Base-by-base conservation (phyloP, 768 basidiomycete genomes). In the Hypholoma fasciculare region DNA sequence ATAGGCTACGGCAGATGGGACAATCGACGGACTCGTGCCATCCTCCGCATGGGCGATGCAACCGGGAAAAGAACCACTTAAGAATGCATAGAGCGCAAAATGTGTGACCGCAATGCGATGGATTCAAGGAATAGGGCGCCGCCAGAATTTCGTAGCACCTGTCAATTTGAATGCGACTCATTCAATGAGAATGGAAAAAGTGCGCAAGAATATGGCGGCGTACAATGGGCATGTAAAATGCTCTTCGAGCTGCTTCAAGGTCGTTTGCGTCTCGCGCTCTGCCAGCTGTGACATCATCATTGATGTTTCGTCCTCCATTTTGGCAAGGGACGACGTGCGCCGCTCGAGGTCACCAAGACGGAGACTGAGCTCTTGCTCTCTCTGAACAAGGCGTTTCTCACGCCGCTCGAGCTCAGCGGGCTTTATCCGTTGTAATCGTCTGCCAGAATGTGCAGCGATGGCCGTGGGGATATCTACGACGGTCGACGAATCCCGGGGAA, bases 11-110 rank as follows among this genome's bases (percentile, higher is more conserved):
- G 69, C 87, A 89, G 57, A 88, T 77, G 37, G 87, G 88, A 69
- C 86, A 89, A 62, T 85, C 82, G 43, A 88, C 84, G 12, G 79
- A 67, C 63, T 86, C 82, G 60, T 88, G 88, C 88, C 88, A 90
- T 34, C 75, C 74, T 27, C 86, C 86, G 65, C 88, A 89, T 0
- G 74, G 75, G 48, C 73, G 74, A 70, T 89, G 87, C 27, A 88
- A 71, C 49, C 82, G 82, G 64, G 86, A 84, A 74, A 88, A 88
- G 71, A 84, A 83, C 84, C 86, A 87, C 65, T 82, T 83, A 30
- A 89, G 69, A 59, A 87, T 84, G 70, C 86, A 88, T 49, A 84
- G 71, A 30, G 83, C 82, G 66, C 86, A 89, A 65, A 86, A 89
- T 4, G 86, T 81, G 65, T 90, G 88, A 9, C 88, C 88, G 60